Evolutionary conservation across 2,329 filamentous ascomycete species (phyloP).

Genomic region (Teratosphaeria nubilosa): DNA sequence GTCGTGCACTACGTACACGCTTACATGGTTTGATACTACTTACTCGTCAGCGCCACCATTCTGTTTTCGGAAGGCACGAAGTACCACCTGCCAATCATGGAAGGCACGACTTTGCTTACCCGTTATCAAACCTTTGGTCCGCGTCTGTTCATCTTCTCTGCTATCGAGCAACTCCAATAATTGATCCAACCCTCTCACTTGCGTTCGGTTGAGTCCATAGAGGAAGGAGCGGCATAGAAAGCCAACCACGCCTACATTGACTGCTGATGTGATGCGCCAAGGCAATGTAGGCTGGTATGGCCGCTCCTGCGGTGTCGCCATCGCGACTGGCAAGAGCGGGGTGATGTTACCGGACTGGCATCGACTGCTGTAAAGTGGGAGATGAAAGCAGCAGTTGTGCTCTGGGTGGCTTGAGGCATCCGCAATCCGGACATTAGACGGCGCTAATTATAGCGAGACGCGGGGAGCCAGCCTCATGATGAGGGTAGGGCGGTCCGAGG

Average conservation of each 20-base stretch:
- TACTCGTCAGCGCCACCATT: conserved; percentile 1
- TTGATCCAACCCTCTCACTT: conserved; percentile 64
- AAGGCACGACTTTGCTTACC: conserved; percentile 40
- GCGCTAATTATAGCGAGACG: too few species aligned
- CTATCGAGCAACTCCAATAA: conserved; percentile 69
- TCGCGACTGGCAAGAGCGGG: conserved; percentile 9
- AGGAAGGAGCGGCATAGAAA: conserved; percentile 65
- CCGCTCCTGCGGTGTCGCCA: conserved; percentile 32
- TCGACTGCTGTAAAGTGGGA: background rate
- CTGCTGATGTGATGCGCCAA: conserved; percentile 64
- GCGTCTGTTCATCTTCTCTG: conserved; percentile 54
- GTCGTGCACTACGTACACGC: conserved; percentile 56
- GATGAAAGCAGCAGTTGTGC: background rate
- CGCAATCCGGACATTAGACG: background rate
- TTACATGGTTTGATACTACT: conserved; percentile 76
- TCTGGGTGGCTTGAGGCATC: background rate
- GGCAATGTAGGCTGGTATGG: conserved; percentile 49
- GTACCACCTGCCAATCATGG: background rate
- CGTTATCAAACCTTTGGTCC: conserved; percentile 71
- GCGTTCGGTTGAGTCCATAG: conserved; percentile 60
- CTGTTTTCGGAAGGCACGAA: background rate
- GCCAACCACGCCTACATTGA: conserved; percentile 64
- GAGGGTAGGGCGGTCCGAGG: too few species aligned
- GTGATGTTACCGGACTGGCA: background rate
- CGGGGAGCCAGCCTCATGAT: too few species aligned